Percentiles rank a stretch among this genome's conserved stretches.
phyloP scores from a whole-genome alignment of 1,139 yeast species.

The Saccharomyces hybrid region DNA sequence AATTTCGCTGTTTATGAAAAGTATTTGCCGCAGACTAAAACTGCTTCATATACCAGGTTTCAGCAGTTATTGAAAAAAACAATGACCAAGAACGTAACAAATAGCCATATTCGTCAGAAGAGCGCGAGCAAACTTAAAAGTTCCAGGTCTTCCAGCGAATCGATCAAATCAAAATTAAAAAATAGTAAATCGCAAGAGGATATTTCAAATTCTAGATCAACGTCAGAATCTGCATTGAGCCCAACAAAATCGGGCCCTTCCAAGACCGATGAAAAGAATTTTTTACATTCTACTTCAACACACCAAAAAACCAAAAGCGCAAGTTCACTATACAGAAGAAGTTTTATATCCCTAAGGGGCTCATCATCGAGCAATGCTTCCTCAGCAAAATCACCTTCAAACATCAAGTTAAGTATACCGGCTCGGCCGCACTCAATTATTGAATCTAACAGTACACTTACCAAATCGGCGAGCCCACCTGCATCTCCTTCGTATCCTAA shows the following conservation, averaged over 20 bases:
- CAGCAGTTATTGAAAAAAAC: slow-evolving; percentile 46
- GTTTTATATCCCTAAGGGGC: slow-evolving; percentile 29
- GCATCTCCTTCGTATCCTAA: slow-evolving; percentile 34
- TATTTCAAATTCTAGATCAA: slow-evolving; percentile 14
- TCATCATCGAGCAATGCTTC: slow-evolving; percentile 14
- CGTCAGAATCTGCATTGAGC: slow-evolving; percentile 22
- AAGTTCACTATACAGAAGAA: slow-evolving; percentile 30
- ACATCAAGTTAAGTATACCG: slow-evolving; percentile 31
- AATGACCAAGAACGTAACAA: slow-evolving; percentile 35
- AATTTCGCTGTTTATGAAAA: slow-evolving; percentile 41
- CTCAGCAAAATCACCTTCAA: slow-evolving; percentile 13
- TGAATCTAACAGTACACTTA: slow-evolving; percentile 34
- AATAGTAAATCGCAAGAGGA: slow-evolving; percentile 12
- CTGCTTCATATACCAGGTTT: slow-evolving; percentile 47
- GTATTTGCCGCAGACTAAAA: slow-evolving; percentile 43
- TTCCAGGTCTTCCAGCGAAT: slow-evolving; percentile 26
- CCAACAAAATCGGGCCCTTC: slow-evolving; percentile 5
- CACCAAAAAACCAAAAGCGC: slow-evolving; percentile 30
- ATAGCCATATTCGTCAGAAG: slow-evolving; percentile 19
- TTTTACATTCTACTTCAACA: slow-evolving; percentile 7
- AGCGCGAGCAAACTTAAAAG: slow-evolving; percentile 5
- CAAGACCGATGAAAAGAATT: slow-evolving; percentile 10
- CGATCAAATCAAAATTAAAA: slow-evolving; percentile 12
- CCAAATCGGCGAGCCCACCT: slow-evolving; percentile 39
- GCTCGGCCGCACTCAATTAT: slow-evolving; percentile 49